phyloP scores from a whole-genome alignment of 1,139 yeast genomes.

The Taphrina confusa region DNA sequence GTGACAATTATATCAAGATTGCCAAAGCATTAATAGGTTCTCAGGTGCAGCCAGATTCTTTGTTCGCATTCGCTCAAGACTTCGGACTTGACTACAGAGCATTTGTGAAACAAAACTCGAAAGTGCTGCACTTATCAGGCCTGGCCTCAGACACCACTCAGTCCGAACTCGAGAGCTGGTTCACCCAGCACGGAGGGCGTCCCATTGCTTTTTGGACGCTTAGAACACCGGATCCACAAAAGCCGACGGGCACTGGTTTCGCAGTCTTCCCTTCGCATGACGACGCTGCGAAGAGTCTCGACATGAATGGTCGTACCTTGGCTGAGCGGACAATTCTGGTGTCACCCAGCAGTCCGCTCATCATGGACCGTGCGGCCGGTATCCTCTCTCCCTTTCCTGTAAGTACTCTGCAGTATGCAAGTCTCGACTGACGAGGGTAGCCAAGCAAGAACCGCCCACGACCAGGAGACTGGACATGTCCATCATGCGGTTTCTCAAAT shows the following conservation, averaged over 20 bases:
- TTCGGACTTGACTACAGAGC: constrained; percentile 66
- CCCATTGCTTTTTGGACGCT: constrained; percentile 91
- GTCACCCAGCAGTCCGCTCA: constrained; percentile 77
- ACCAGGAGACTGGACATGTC: constrained; percentile 98
- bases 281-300: constrained; percentile 75
- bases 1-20: constrained; percentile 51
- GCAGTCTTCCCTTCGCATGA: constrained; percentile 83
- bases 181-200: constrained; percentile 78
- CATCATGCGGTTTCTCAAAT: constrained; percentile 91
- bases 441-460: constrained; percentile 86
- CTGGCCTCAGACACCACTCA: constrained; percentile 85
- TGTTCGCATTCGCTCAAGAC: constrained; percentile 74
- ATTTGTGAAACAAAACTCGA: constrained; percentile 71
- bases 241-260: constrained; percentile 67
- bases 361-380: constrained; percentile 78
- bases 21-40: constrained; percentile 57
- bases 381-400: constrained; percentile 76
- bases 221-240: constrained; percentile 57
- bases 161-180: constrained; percentile 88
- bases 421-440: not conserved
- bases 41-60: constrained; percentile 58
- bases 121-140: constrained; percentile 74
- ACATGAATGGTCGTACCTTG: constrained; percentile 75
- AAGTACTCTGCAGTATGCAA: not conserved
- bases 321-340: constrained; percentile 78